Base-by-base conservation (phyloP, 805 yeast genomes). In the Pichia occidentalis region DNA sequence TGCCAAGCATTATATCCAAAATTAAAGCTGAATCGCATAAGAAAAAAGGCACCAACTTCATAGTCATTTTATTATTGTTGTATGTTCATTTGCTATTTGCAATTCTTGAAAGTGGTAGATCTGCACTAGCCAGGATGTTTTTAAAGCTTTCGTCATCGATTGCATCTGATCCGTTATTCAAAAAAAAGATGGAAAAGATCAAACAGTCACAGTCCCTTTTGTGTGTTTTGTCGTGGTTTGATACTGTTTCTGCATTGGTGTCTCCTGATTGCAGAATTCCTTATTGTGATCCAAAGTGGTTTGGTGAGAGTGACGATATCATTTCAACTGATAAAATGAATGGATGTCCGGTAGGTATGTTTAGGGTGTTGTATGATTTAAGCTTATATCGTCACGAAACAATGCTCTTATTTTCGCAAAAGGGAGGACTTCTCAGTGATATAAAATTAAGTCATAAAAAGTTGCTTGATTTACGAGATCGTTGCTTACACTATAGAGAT, bases 321-420 rank as follows among this genome's bases (percentile, higher is more conserved):
- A 61, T 69, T 4, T 71, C 78, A 13, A 72, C 77, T 0, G 63
- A 72, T 5, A 64, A 63, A 39, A 64, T 75, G 68, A 72, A 71
- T 70, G 80, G 79, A 1, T 75, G 80, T 44, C 80, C 80, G 0
- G 77, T 76, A 4, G 78, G 73, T 42, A 67, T 75, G 1, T 74
- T 75, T 49, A 52, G 55, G 13, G 65, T 72, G 4, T 60, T 74
- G 2, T 40, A 31, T 14, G 43, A 40, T 36, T 21, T 40, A 13
- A 10, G 33, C 21, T 9, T 31, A 9, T 40, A 16, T 14, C 21
- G 43, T 10, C 28, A 26, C 2, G 37, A 34, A 12, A 21, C 25
- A 1, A 35, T 35, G 43, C 10, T 22, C 4, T 25, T 35, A 27
- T 40, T 40, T 13, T 13, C 29, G 9, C 28, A 34, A 23, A 26